phyloP scores from a whole-genome alignment of 768 basidiomycete species.

The Lentinula lateritia region DNA sequence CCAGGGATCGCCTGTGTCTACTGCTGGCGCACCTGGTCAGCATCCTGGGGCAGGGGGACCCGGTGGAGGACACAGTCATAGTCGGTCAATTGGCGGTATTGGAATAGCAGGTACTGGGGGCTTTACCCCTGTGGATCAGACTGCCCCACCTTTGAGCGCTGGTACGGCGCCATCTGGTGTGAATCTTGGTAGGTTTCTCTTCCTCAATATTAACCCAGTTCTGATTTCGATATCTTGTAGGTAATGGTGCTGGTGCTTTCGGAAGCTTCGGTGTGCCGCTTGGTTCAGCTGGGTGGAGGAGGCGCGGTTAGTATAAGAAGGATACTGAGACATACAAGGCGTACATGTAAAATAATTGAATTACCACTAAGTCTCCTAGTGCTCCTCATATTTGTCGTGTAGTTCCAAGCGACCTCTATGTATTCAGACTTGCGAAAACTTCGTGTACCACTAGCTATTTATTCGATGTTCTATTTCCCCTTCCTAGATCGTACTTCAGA shows the following conservation, averaged over 20 bases:
- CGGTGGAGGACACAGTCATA: slow-evolving; percentile 24
- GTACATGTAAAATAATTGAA: too few species aligned
- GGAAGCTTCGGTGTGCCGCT: slow-evolving; percentile 42
- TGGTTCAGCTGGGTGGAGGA: slow-evolving; percentile 22
- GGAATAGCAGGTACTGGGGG: not conserved
- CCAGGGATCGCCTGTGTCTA: slow-evolving; percentile 24
- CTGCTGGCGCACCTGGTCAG: slow-evolving; percentile 20
- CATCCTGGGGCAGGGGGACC: not conserved
- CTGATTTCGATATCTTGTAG: not conserved
- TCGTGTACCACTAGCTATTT: too few species aligned
- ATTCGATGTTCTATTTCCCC: too few species aligned
- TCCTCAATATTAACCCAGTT: not conserved
- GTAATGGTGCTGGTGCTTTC: slow-evolving; percentile 38
- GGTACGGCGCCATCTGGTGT: slow-evolving; percentile 10
- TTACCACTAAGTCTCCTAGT: too few species aligned
- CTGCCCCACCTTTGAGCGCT: slow-evolving; percentile 10
- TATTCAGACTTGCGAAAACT: too few species aligned
- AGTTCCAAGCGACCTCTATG: too few species aligned
- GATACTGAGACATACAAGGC: too few species aligned
- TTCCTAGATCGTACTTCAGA: too few species aligned
- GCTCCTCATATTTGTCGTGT: too few species aligned
- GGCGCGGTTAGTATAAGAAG: not conserved
- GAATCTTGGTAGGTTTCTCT: not conserved
- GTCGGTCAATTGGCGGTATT: not conserved
- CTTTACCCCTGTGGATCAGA: slow-evolving; percentile 14